These are phyloP conservation scores for Fraxinus latifolia DNA, from an alignment of 305 asterid species.

Conservation along the genomic window DNA sequence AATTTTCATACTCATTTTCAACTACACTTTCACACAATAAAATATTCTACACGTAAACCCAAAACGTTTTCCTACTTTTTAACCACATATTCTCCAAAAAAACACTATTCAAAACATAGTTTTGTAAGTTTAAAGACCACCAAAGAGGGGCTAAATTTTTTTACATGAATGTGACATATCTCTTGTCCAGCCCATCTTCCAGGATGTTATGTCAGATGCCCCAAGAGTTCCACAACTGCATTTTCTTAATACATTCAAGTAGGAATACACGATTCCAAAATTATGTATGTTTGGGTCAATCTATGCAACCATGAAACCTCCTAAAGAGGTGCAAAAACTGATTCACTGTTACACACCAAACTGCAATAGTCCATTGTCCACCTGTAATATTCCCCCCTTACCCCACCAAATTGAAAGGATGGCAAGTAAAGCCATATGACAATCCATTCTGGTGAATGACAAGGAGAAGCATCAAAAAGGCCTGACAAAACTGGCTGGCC, in stretches of 20 bases:
- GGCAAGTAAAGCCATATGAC: not conserved
- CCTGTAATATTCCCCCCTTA: not conserved
- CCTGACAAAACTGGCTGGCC: not conserved
- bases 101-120: not conserved
- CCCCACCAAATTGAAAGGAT: not conserved
- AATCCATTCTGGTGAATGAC: not conserved
- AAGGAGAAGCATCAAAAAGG: not conserved
- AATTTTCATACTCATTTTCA: too few relatives aligned
- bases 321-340: not conserved
- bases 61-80: too few relatives aligned
- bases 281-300: not conserved
- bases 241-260: not conserved
- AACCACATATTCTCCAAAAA: too few relatives aligned
- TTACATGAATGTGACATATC: not conserved
- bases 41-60: too few relatives aligned
- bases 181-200: not conserved
- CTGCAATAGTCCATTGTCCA: not conserved
- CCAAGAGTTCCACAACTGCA: not conserved
- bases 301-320: not conserved
- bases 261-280: not conserved
- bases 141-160: not conserved
- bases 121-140: not conserved
- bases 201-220: not conserved
- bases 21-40: too few relatives aligned
- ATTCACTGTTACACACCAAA: not conserved